Conservation (phyloP, 305 asterid genomes). For the Stenogyne calaminthoides region DNA sequence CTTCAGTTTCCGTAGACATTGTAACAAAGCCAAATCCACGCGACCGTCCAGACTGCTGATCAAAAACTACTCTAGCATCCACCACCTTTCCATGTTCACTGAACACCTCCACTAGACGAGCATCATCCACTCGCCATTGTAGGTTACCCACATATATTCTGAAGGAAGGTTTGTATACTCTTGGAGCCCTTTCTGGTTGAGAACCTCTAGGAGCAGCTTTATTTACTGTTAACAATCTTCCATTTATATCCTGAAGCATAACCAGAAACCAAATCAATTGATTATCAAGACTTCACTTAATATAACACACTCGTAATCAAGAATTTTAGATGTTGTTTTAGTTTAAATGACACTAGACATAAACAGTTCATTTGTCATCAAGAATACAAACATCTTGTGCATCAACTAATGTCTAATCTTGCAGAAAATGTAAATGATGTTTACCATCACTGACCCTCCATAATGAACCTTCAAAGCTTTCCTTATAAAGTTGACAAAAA, state of each 20-base stretch:
- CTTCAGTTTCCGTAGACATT: slow-evolving; percentile 72
- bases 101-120: slow-evolving; percentile 73
- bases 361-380: neutral
- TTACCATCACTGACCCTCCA: neutral
- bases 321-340: neutral
- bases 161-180: slow-evolving; percentile 58
- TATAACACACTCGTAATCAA: neutral
- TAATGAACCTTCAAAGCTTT: neutral
- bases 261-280: slow-evolving; percentile 12
- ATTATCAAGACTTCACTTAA: neutral
- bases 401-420: neutral
- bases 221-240: slow-evolving; percentile 82
- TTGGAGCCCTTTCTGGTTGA: slow-evolving; percentile 63
- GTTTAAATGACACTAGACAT: neutral
- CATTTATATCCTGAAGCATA: slow-evolving; percentile 63
- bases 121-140: slow-evolving; percentile 82
- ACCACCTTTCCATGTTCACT: slow-evolving; percentile 89
- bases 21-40: slow-evolving; percentile 98
- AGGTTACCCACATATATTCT: slow-evolving; percentile 88
- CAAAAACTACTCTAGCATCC: slow-evolving; percentile 73
- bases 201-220: slow-evolving; percentile 91
- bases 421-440: neutral
- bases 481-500: slow-evolving; percentile 3
- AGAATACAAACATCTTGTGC: neutral
- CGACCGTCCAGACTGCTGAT: slow-evolving; percentile 77